Evolutionary conservation across 1,284 basidiomycete species (phyloP).

Genomic region (Irpex lacteus): DNA sequence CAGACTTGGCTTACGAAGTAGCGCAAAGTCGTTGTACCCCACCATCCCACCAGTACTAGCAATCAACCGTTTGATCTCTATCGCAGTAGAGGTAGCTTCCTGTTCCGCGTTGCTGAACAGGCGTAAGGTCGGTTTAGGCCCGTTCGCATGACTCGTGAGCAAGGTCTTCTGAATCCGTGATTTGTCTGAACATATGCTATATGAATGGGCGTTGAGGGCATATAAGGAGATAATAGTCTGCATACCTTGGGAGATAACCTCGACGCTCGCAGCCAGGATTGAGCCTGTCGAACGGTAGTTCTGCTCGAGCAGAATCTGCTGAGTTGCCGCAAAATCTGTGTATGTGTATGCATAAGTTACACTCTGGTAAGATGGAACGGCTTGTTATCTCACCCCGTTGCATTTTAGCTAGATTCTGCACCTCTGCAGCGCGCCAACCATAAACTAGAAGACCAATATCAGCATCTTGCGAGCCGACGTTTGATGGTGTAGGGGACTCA

Average conservation of each 20-base stretch:
- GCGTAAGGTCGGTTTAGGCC: constrained; percentile 54
- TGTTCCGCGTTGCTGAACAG: constrained; percentile 46
- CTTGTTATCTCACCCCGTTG: constrained; percentile 53
- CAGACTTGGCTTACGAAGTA: constrained; percentile 57
- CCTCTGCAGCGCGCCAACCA: constrained; percentile 87
- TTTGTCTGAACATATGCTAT: no score
- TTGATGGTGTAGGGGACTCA: constrained; percentile 26
- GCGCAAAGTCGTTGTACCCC: constrained; percentile 74
- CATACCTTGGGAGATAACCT: constrained; percentile 82
- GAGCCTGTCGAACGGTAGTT: constrained; percentile 86
- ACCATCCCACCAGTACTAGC: constrained; percentile 75
- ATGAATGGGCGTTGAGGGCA: no score
- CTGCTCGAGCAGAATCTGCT: constrained; percentile 78
- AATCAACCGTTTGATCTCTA: constrained; percentile 78
- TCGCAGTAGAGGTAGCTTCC: constrained; percentile 74
- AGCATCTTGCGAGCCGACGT: not conserved
- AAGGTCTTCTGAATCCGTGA: constrained; percentile 76
- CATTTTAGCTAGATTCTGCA: constrained; percentile 81
- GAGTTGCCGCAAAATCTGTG: constrained; percentile 63
- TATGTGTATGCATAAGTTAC: not conserved
- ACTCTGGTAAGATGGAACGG: no score
- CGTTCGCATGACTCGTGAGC: constrained; percentile 69
- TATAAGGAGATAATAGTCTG: no score
- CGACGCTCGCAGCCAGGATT: constrained; percentile 74
- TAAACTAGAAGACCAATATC: constrained; percentile 50